Conservation (phyloP, 208 protist species). For the Leishmania turanica region DNA sequence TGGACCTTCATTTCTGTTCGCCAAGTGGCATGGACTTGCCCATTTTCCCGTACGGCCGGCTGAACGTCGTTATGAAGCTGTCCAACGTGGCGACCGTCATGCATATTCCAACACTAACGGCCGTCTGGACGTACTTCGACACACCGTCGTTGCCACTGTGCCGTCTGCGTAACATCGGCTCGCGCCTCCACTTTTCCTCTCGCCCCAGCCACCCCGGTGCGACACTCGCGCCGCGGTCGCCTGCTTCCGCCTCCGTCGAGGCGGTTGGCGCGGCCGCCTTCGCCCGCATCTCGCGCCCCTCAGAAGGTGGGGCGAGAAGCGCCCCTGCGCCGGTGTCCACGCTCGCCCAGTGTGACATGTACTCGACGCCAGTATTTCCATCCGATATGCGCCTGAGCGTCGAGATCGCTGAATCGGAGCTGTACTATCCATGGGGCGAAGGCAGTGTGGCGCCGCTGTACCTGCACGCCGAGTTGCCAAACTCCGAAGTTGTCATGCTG, state of each 20-base stretch:
- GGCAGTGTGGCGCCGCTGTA: conserved; percentile 46
- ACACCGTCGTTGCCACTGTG: conserved; percentile 46
- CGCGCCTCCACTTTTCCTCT: conserved; percentile 50
- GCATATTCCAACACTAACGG: conserved; percentile 60
- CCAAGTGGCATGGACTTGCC: conserved; percentile 41
- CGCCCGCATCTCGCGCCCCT: conserved; percentile 10
- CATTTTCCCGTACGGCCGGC: conserved; percentile 50
- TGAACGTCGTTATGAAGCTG: conserved; percentile 27
- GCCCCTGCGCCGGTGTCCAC: neutral
- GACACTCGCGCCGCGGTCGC: conserved; percentile 27
- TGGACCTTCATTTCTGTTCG: conserved; percentile 31
- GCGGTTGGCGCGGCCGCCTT: conserved; percentile 31
- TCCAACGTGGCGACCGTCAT: conserved; percentile 30
- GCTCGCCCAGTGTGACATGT: conserved; percentile 15
- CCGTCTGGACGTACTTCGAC: conserved; percentile 61
- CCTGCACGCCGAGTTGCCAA: conserved; percentile 35
- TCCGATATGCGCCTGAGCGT: conserved; percentile 45
- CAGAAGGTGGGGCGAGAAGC: neutral
- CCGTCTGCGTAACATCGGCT: conserved; percentile 48
- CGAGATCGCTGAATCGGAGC: conserved; percentile 29
- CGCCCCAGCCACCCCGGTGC: conserved; percentile 13
- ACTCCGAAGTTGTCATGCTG: conserved; percentile 27
- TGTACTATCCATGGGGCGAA: conserved; percentile 64
- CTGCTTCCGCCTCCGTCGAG: conserved; percentile 16
- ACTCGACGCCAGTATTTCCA: conserved; percentile 53